Percentiles rank a stretch among this genome's conserved stretches.
Evolutionary conservation across 179 eudicot genomes (phyloP).

Genomic region (Drosera spatulata): DNA sequence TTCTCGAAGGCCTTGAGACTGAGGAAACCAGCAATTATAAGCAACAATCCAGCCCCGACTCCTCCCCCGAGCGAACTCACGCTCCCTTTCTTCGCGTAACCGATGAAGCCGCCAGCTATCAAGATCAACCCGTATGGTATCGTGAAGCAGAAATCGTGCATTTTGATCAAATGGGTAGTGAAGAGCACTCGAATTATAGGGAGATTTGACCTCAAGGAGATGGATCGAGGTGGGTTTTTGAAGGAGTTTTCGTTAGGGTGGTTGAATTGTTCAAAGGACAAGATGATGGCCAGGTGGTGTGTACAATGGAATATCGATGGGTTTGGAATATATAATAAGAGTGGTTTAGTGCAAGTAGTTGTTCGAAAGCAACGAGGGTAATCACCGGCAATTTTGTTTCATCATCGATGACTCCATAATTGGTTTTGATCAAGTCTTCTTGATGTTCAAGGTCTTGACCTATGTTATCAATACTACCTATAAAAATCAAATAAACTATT

Average conservation of each 20-base stretch:
- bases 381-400: no score
- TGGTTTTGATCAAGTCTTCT: no score
- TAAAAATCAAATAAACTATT: no score
- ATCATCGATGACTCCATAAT: no score
- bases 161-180: slow-evolving; percentile 25
- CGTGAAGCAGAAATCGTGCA: slow-evolving; percentile 98
- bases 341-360: no score
- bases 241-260: background rate
- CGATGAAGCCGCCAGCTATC: slow-evolving; percentile 61
- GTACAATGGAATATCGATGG: no score
- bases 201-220: slow-evolving; percentile 4
- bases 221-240: slow-evolving; percentile 5
- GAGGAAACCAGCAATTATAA: slow-evolving; percentile 76
- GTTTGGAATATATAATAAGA: no score
- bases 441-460: no score
- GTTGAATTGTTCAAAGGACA: no score
- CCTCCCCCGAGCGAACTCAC: slow-evolving; percentile 90
- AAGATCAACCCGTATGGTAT: slow-evolving; percentile 81
- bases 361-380: no score
- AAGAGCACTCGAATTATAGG: background rate
- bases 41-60: slow-evolving; percentile 63
- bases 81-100: slow-evolving; percentile 72
- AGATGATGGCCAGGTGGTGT: no score
- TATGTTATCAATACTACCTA: no score
- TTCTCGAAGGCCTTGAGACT: slow-evolving; percentile 67